Percentiles rank a stretch among this genome's conserved stretches.
These are phyloP conservation scores for Stemphylium beticola DNA, from an alignment of 2,329 filamentous ascomycete genomes.

Conservation along the genomic window DNA sequence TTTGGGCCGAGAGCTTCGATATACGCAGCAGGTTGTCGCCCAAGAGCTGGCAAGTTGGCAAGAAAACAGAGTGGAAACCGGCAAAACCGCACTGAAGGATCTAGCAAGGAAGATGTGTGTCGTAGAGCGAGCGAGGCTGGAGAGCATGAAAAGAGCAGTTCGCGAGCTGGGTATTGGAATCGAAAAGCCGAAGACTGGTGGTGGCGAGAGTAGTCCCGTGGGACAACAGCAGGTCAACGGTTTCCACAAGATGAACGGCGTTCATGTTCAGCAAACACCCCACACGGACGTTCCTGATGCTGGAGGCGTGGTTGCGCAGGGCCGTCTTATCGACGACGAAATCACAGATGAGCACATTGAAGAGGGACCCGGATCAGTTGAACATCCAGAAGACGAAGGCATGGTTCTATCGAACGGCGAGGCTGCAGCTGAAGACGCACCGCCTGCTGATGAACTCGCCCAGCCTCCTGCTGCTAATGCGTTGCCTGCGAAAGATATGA, in stretches of 20 bases:
- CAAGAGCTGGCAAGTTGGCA: slow-evolving; percentile 93
- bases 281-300: background rate
- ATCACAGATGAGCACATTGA: slow-evolving; percentile 12
- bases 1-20: slow-evolving; percentile 81
- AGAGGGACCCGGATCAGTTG: slow-evolving; percentile 20
- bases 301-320: background rate
- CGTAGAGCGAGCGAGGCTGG: slow-evolving; percentile 77
- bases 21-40: slow-evolving; percentile 93
- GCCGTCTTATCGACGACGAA: background rate
- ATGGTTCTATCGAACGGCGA: slow-evolving; percentile 22
- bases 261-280: background rate
- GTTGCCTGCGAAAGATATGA: too few relatives aligned
- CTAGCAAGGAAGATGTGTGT: slow-evolving; percentile 81
- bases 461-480: background rate
- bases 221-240: background rate
- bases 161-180: slow-evolving; percentile 55
- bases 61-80: slow-evolving; percentile 81
- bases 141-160: slow-evolving; percentile 80
- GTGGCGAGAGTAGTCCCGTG: background rate
- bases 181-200: background rate
- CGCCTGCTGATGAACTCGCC: background rate
- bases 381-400: slow-evolving; percentile 10
- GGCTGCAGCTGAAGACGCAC: slow-evolving; percentile 9
- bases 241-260: background rate
- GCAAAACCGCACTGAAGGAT: slow-evolving; percentile 73